Evolutionary conservation across 345 rosid genomes (phyloP).

Genomic region (Hibiscus mutabilis): DNA sequence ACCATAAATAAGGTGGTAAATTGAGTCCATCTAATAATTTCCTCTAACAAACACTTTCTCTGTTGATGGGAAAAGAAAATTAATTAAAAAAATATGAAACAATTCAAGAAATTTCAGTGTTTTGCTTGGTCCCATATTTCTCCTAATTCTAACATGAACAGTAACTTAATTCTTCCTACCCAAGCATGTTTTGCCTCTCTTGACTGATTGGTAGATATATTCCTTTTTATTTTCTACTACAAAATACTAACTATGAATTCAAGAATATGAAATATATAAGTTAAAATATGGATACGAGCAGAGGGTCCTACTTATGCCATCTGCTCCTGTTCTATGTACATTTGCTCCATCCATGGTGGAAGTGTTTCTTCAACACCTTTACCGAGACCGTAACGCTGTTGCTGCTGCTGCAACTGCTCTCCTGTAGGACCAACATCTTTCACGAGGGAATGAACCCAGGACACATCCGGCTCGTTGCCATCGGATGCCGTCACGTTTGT

Average conservation of each 20-base stretch:
- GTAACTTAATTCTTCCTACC: background rate
- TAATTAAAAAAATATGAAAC: no score
- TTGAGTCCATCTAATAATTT: no score
- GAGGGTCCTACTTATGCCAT: slow-evolving; percentile 45
- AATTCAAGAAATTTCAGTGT: background rate
- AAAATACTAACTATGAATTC: slow-evolving; percentile 10
- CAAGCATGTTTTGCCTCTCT: background rate
- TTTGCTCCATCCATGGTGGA: slow-evolving; percentile 77
- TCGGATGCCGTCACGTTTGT: slow-evolving; percentile 21
- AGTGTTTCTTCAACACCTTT: slow-evolving; percentile 33
- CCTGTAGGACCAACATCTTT: slow-evolving; percentile 51
- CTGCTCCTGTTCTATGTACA: slow-evolving; percentile 90
- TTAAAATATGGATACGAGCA: slow-evolving; percentile 16
- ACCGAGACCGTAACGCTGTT: slow-evolving; percentile 30
- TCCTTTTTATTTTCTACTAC: background rate
- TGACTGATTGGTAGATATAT: no score
- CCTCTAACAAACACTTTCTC: no score
- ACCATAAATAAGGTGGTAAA: no score
- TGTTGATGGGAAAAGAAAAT: no score
- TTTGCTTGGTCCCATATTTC: background rate
- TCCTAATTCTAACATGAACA: background rate
- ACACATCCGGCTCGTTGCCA: slow-evolving; percentile 69
- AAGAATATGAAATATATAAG: slow-evolving; percentile 17
- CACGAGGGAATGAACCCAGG: slow-evolving; percentile 84
- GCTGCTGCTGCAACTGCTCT: slow-evolving; percentile 25